Percentiles rank a stretch among this genome's conserved stretches.
These are phyloP conservation scores for Berkeleyomyces rouxiae DNA, from an alignment of 2,329 filamentous ascomycete species.

Conservation along the genomic window DNA sequence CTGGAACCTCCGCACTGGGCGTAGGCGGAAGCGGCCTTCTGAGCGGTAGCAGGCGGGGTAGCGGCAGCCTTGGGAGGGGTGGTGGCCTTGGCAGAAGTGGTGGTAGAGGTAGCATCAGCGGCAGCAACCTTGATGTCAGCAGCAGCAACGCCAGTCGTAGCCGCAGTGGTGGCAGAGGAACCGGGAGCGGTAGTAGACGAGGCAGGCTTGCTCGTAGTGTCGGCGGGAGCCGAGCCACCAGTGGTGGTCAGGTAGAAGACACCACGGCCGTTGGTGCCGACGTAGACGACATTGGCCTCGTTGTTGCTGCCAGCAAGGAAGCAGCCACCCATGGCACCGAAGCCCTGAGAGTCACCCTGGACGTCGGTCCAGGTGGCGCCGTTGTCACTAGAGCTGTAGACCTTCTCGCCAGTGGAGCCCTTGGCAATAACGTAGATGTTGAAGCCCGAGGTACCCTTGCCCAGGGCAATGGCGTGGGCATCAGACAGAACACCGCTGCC, in stretches of 20 bases:
- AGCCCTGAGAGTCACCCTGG: constrained; percentile 27
- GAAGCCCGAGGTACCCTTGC: constrained; percentile 28
- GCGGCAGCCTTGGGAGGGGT: background rate
- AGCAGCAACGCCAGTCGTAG: background rate
- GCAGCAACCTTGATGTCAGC: background rate
- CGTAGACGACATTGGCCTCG: constrained; percentile 26
- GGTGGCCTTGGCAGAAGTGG: background rate
- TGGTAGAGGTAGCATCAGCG: background rate
- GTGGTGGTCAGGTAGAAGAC: background rate
- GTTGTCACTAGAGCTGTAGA: constrained; percentile 29
- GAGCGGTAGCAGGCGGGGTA: background rate
- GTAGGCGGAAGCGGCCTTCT: constrained; percentile 2
- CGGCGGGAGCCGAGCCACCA: background rate
- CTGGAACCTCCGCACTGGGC: constrained; percentile 30
- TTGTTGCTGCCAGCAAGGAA: constrained; percentile 30
- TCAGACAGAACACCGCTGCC: constrained; percentile 21
- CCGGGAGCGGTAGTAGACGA: background rate
- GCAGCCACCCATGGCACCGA: constrained; percentile 27
- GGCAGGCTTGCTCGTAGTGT: background rate
- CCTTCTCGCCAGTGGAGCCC: constrained; percentile 26
- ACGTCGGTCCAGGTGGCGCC: constrained; percentile 31
- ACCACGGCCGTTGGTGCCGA: constrained; percentile 10
- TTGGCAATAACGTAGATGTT: constrained; percentile 7
- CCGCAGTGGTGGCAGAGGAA: background rate
- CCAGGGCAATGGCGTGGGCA: constrained; percentile 28